Base-by-base conservation (phyloP, 2,329 filamentous ascomycete genomes). In the Gaeumannomyces sp. region DNA sequence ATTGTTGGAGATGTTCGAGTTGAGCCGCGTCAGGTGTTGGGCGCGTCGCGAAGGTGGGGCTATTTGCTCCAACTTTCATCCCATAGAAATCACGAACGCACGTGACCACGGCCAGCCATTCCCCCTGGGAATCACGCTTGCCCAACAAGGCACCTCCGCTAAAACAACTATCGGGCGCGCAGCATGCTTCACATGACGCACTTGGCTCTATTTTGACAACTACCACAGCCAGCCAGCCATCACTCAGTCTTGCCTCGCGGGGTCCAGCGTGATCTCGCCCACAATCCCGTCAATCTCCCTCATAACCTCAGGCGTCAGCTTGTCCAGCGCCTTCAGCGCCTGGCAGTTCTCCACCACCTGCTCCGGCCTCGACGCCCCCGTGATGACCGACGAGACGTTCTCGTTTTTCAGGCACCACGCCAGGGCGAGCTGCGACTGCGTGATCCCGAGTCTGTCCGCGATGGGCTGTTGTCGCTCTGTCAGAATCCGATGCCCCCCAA, bases 391-490 rank as follows among this genome's bases (percentile, higher is more conserved):
- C 59, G 78, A 81, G 25, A 85, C 80, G 62, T 83, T 79, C n/a
- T 77, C 76, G 70, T 85, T 85, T 75, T 81, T 83, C 28, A 84
- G 70, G 62, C 78, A 77, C 83, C 83, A 85, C 0, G 83, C 82
- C 2, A 85, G 71, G 16, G 83, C 81, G 6, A 85, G 74, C 70
- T 82, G 78, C 6, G 77, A 76, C 60, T 84, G 80, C 61, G 78
- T 80, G 16, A 83, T 80, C 7, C 81, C 85, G 53, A 89, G 74
- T 67, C 80, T 80, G 65, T 89, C 83, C 0, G 87, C 86, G 59
- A 89, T 78, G 63, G 76, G 69, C 74, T 80, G 65, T 50, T 8
- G 45, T 50, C n/a, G 45, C 5, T 50, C 14, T 5, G 45, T 50
- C 22, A 50, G 70, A 64, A 65, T 65, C 19, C 16, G 38, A 28